A percentile compares a stretch with the other conserved stretches of the same genome.
phyloP scores from a whole-genome alignment of 2,329 filamentous ascomycete species.

The Chrysosporium queenslandicum region DNA sequence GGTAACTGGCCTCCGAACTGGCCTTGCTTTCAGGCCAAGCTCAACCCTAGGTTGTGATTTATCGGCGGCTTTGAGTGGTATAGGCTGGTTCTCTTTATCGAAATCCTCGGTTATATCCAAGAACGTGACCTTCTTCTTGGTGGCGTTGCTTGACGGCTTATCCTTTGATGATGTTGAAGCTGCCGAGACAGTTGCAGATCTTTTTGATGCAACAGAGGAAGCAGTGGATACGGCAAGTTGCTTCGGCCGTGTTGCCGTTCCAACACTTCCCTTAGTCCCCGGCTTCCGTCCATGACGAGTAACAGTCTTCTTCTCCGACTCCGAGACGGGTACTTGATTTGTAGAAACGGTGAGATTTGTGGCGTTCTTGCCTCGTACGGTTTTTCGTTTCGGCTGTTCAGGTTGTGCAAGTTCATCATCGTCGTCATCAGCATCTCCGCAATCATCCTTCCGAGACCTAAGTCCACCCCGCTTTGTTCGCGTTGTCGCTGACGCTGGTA shows the following conservation, averaged over 20 bases:
- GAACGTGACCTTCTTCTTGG: slow-evolving; percentile 41
- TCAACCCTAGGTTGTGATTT: slow-evolving; percentile 22
- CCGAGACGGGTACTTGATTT: slow-evolving; percentile 13
- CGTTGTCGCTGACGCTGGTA: not conserved
- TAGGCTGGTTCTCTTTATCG: slow-evolving; percentile 28
- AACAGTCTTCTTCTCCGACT: not conserved
- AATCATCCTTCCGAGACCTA: not conserved
- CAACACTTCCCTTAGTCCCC: slow-evolving; percentile 21
- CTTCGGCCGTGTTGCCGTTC: not conserved
- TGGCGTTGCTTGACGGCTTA: slow-evolving; percentile 24
- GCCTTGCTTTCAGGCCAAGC: slow-evolving; percentile 37
- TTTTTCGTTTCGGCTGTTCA: slow-evolving; percentile 14
- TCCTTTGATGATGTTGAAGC: not conserved
- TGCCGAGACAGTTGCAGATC: not conserved
- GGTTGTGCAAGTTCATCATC: slow-evolving; percentile 22
- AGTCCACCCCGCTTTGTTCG: not conserved
- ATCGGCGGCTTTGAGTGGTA: not conserved
- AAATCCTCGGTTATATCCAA: slow-evolving; percentile 33
- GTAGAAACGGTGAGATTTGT: slow-evolving; percentile 13
- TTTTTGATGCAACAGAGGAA: not conserved
- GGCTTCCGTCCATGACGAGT: slow-evolving; percentile 18
- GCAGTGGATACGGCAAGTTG: not conserved
- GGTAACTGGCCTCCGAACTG: slow-evolving; percentile 35
- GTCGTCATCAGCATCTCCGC: slow-evolving; percentile 18
- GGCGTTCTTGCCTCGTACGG: slow-evolving; percentile 11